Base-by-base conservation (phyloP, 2,329 filamentous ascomycete genomes). In the Penicillium polonicum region DNA sequence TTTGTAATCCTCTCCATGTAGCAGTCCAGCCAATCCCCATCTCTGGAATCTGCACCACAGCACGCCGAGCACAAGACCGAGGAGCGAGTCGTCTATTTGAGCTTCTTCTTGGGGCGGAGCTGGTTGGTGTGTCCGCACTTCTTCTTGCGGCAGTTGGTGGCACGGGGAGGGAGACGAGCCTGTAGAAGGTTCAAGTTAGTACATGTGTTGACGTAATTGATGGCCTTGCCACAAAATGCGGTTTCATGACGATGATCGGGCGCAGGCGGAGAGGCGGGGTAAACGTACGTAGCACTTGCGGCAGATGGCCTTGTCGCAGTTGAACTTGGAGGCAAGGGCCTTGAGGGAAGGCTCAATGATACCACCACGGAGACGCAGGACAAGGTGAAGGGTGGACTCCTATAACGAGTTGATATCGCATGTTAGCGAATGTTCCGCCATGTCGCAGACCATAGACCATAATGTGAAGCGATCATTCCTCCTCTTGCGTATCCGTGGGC, bases 231-330 rank as follows among this genome's bases (percentile, higher is more conserved):
- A 42, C 38, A 5, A n/a, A 45, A 21, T 31, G 10, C 36, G 21
- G 25, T 33, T 49, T 23, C 29, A 44, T 45, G 45, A 50, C 39
- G 13, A 36, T 31, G 17, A 21, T 57, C 27, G 39, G 43, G 55
- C 21, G 36, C 9, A 48, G 35, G 21, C 52, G 48, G 17, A 43
- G 52, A 29, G 21, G 21, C 25, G 39, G 38, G 42, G 52, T 55
- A 33, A 44, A 88, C 89, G 73, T 88, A 94, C 91, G 83, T 97
- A 97, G 90, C 94, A 99, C 90, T 99, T 97, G 86, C 94, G 93
- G 91, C 94, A 97, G 83, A 97, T 96, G 89, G 93, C 93, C 89
- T 97, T 97, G 72, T 97, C 94, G 90, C 93, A 97, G 89, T 99
- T 97, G 88, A 95, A 97, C 87, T 97, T 97, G 85, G 89, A 92